phyloP scores from a whole-genome alignment of 768 basidiomycete genomes.

The Lentinus tigrinus region DNA sequence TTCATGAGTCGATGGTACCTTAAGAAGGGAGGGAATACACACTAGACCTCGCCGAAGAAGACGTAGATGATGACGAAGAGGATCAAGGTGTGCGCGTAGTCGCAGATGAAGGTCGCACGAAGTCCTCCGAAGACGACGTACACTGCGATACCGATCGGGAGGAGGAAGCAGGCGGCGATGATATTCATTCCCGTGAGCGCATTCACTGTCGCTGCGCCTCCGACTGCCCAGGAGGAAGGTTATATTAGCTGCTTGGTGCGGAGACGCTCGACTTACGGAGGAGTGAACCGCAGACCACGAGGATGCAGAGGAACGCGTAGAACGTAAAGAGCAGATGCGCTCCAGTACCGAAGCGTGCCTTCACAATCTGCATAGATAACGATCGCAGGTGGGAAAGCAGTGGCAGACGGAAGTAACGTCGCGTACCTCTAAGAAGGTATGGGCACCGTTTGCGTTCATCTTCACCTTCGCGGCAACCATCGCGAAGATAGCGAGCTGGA shows the following conservation, averaged over 20 bases:
- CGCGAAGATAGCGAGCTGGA: slow-evolving; percentile 52
- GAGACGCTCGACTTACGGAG: slow-evolving; percentile 35
- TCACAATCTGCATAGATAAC: slow-evolving; percentile 40
- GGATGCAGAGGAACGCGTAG: slow-evolving; percentile 49
- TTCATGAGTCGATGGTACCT: slow-evolving; percentile 35
- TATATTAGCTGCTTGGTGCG: background rate
- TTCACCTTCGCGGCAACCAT: slow-evolving; percentile 57
- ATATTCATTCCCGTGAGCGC: slow-evolving; percentile 31
- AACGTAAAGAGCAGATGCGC: slow-evolving; percentile 51
- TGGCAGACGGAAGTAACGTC: background rate
- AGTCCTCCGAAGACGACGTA: slow-evolving; percentile 32
- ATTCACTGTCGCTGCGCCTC: slow-evolving; percentile 30
- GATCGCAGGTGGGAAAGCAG: background rate
- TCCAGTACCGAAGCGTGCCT: slow-evolving; percentile 45
- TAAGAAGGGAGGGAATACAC: slow-evolving; percentile 23
- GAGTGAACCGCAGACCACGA: slow-evolving; percentile 50
- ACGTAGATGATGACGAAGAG: slow-evolving; percentile 30
- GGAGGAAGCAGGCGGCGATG: slow-evolving; percentile 29
- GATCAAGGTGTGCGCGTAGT: slow-evolving; percentile 29
- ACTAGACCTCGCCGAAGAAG: slow-evolving; percentile 28
- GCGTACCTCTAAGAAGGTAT: slow-evolving; percentile 52
- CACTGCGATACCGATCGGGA: slow-evolving; percentile 30
- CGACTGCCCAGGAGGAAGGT: slow-evolving; percentile 29
- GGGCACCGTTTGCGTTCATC: slow-evolving; percentile 56
- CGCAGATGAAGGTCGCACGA: slow-evolving; percentile 30